A percentile compares a stretch with the other conserved stretches of the same genome.
Conservation (phyloP, 2,329 filamentous ascomycete genomes). For the Talaromyces sp. region DNA sequence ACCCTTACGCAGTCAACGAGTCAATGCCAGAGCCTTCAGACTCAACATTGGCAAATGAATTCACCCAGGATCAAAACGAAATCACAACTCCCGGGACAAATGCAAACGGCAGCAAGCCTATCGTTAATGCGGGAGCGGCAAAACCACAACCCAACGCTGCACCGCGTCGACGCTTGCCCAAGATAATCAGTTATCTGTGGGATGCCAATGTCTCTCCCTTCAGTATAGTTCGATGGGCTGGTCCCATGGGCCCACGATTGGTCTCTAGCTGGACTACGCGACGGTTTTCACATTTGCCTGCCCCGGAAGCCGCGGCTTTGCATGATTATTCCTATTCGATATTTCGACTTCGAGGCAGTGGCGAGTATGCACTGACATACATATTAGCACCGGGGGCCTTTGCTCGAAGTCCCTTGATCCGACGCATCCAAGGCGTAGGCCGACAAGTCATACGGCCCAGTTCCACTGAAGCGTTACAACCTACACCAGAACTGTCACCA, state of each 20-base stretch:
- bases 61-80: conserved; percentile 63
- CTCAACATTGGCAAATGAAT: conserved; percentile 70
- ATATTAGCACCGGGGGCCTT: conserved; percentile 91
- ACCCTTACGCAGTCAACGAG: conserved; percentile 80
- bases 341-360: conserved; percentile 85
- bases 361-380: conserved; percentile 89
- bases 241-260: conserved; percentile 82
- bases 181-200: conserved; percentile 92
- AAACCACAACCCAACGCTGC: conserved; percentile 47
- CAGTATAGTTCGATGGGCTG: conserved; percentile 78
- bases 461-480: conserved; percentile 12
- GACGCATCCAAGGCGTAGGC: conserved; percentile 79
- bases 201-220: conserved; percentile 96
- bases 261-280: conserved; percentile 93
- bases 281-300: conserved; percentile 81
- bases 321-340: conserved; percentile 94
- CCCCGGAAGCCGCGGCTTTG: conserved; percentile 72
- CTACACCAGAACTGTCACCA: conserved; percentile 9
- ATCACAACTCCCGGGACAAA: conserved; percentile 17
- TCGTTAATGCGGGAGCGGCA: conserved; percentile 35
- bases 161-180: conserved; percentile 61
- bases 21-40: conserved; percentile 71
- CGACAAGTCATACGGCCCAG: conserved; percentile 53
- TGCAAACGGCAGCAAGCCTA: conserved; percentile 24
- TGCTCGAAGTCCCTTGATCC: conserved; percentile 79